Percentiles rank a stretch among this genome's conserved stretches.
These are phyloP conservation scores for Termitomyces sp. DNA, from an alignment of 768 basidiomycete genomes.

Conservation along the genomic window DNA sequence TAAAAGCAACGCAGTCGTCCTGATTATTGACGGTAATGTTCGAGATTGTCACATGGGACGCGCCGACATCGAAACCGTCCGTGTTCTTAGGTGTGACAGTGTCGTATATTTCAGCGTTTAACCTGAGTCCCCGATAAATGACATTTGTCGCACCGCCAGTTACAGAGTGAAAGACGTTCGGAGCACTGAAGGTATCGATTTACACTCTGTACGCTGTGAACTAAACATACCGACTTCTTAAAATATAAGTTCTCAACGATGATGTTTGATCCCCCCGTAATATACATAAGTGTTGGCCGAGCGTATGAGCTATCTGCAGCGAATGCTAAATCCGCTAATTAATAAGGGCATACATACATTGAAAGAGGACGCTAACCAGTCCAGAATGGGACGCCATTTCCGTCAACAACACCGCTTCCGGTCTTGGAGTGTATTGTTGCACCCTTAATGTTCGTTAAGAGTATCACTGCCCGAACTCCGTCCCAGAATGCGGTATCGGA, in stretches of 20 bases:
- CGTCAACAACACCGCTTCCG: conserved; percentile 23
- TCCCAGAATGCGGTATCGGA: conserved; percentile 23
- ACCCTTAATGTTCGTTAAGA: conserved; percentile 18
- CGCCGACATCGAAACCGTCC: conserved; percentile 25
- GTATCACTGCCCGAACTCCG: conserved; percentile 17
- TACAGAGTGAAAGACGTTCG: conserved; percentile 26
- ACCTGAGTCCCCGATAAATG: conserved; percentile 16
- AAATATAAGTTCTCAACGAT: conserved; percentile 24
- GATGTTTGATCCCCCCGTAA: conserved; percentile 21
- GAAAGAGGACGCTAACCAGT: conserved; percentile 10
- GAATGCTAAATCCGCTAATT: conserved; percentile 14
- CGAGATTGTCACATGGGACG: conserved; percentile 21
- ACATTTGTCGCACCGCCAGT: conserved; percentile 21
- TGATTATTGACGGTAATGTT: conserved; percentile 22
- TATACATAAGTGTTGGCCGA: conserved; percentile 23
- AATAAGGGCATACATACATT: background rate
- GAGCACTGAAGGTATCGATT: conserved; percentile 2
- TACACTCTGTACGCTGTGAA: background rate
- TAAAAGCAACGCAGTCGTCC: conserved; percentile 28
- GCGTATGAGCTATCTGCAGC: conserved; percentile 21
- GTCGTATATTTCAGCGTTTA: conserved; percentile 21
- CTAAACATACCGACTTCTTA: conserved; percentile 14
- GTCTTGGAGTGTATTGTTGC: conserved; percentile 22
- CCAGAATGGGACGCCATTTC: conserved; percentile 26
- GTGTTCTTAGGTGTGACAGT: conserved; percentile 24